Percentiles rank a stretch among this genome's conserved stretches.
Evolutionary conservation across 2,329 filamentous ascomycete genomes (phyloP).

Genomic region (Aspergillus brasiliensis): DNA sequence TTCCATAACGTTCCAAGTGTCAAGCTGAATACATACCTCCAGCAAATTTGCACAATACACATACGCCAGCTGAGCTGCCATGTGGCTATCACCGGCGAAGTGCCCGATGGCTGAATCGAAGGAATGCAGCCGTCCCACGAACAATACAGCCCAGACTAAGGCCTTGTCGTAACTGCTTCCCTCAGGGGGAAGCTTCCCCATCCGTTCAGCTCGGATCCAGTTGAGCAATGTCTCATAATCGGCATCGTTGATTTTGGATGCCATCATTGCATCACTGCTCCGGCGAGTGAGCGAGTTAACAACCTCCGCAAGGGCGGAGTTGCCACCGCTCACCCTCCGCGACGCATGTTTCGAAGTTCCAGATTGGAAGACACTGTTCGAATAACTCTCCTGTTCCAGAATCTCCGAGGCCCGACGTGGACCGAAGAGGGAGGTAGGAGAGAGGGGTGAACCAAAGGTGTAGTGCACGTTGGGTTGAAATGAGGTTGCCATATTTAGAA

Average conservation of each 20-base stretch:
- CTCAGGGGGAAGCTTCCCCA: slow-evolving; percentile 42
- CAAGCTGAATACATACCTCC: slow-evolving; percentile 39
- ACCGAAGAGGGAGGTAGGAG: slow-evolving; percentile 3
- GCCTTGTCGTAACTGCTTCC: slow-evolving; percentile 47
- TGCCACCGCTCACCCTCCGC: background rate
- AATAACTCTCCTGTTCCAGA: slow-evolving; percentile 11
- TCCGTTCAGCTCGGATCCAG: slow-evolving; percentile 43
- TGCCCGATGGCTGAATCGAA: slow-evolving; percentile 39
- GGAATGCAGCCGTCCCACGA: slow-evolving; percentile 40
- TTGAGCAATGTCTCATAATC: slow-evolving; percentile 25
- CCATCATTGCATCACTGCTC: slow-evolving; percentile 11
- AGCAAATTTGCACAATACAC: slow-evolving; percentile 51
- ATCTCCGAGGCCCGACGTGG: slow-evolving; percentile 4
- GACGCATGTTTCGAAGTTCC: background rate
- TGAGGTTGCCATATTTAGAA: slow-evolving; percentile 17
- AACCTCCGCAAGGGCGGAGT: slow-evolving; percentile 12
- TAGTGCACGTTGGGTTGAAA: slow-evolving; percentile 19
- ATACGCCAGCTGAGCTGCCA: slow-evolving; percentile 53
- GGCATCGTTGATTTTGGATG: slow-evolving; percentile 7
- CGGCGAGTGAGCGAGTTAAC: slow-evolving; percentile 10
- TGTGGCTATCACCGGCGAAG: slow-evolving; percentile 40
- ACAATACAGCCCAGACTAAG: slow-evolving; percentile 42
- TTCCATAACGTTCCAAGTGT: too few relatives aligned
- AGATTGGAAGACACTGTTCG: background rate
- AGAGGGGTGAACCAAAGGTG: slow-evolving; percentile 13